Base-by-base conservation (phyloP, 1,284 basidiomycete genomes). In the Rugosomyces carneus region DNA sequence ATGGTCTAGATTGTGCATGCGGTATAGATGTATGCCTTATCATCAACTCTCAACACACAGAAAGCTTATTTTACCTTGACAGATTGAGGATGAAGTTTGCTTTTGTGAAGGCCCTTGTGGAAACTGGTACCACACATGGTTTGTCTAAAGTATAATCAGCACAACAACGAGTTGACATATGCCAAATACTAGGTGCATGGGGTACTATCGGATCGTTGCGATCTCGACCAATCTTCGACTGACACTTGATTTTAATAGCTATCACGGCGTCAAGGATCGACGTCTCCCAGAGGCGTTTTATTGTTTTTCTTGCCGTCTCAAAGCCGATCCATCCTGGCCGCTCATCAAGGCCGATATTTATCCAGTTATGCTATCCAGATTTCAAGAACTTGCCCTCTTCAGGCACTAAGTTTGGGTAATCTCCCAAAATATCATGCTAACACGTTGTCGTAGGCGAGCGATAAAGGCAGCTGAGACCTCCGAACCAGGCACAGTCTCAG, bases 41-140 rank as follows among this genome's bases (percentile, higher is more conserved):
- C 29, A n/a, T 19, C 11, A 42, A 19, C 19, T 10, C 20, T 27
- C 27, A 3, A 20, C 16, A 16, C 7, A 16, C 26, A 9, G 32
- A 21, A 8, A 7, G 23, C 20, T 20, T 47, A 27, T 18, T 10
- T 16, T n/a, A 3, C 27, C 18, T n/a, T 16, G 42, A 10, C 43
- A 69, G 68, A 60, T 68, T 11, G 76, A 81, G n/a, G 75, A 75
- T 49, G 69, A 73, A 35, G 59, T 54, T 27, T 73, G 77, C 49
- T 69, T 76, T 48, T 89, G 86, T 55, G 84, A 88, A 49, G 78
- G 77, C 5, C 75, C 69, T 13, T 89, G 87, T 59, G 68, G 67
- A 13, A 72, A 68, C 45, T 88, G 86, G 85, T 83, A 76, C 58
- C 87, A 89, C 61, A 55, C 80, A 39, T 89, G 86, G 85, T 87